Percentiles rank a stretch among this genome's conserved stretches.
Conservation (phyloP, 2,329 filamentous ascomycete genomes). For the Diatrype stigma region DNA sequence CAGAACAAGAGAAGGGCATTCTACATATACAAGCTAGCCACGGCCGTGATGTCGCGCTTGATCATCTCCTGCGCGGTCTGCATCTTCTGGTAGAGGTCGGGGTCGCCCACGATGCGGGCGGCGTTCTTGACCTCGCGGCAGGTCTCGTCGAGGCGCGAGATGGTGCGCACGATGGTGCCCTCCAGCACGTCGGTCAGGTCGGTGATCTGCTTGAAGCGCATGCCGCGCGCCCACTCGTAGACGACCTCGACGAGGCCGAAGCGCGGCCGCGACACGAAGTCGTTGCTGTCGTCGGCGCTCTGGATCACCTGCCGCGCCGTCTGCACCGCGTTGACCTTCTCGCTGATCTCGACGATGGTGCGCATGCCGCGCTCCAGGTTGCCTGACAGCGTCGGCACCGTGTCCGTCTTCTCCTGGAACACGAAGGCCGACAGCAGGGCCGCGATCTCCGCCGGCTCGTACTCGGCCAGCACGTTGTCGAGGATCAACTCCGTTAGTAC, state of each 20-base stretch:
- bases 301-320: constrained; percentile 89
- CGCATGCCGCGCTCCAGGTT: constrained; percentile 78
- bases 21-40: constrained; percentile 85
- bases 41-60: constrained; percentile 89
- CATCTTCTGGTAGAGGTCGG: constrained; percentile 93
- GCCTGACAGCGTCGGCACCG: constrained; percentile 73
- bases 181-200: constrained; percentile 94
- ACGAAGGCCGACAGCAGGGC: constrained; percentile 91
- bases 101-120: constrained; percentile 90
- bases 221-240: constrained; percentile 95
- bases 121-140: constrained; percentile 97
- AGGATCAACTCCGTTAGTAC: constrained; percentile 94
- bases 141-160: constrained; percentile 90
- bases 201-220: constrained; percentile 98
- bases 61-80: constrained; percentile 96
- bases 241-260: constrained; percentile 97
- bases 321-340: constrained; percentile 89
- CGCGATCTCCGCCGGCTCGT: constrained; percentile 94
- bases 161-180: constrained; percentile 93
- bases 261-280: constrained; percentile 80
- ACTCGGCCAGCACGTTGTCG: constrained; percentile 92
- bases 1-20: background rate
- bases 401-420: constrained; percentile 93
- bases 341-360: constrained; percentile 83
- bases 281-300: constrained; percentile 83